These are phyloP conservation scores for Chlamydomonas eustigma DNA, from an alignment of 139 green algal genomes.

Conservation along the genomic window DNA sequence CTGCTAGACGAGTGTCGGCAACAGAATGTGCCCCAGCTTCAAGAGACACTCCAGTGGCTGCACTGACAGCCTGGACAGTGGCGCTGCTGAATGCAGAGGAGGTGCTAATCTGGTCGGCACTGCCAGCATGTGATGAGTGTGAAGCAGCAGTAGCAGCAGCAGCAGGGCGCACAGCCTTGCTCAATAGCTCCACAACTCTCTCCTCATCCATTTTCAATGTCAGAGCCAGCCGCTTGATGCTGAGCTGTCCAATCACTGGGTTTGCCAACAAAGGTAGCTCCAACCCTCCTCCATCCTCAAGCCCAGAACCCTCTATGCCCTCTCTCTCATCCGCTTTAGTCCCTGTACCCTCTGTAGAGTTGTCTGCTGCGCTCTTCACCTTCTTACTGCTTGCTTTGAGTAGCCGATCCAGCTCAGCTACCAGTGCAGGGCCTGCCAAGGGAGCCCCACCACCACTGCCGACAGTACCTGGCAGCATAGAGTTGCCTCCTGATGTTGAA, in stretches of 20 bases:
- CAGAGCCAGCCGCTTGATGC: slow-evolving; percentile 35
- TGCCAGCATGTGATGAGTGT: too few relatives aligned
- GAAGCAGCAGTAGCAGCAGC: not conserved
- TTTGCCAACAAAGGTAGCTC: slow-evolving; percentile 36
- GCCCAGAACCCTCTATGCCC: not conserved
- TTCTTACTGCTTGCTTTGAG: not conserved
- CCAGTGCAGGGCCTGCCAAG: not conserved
- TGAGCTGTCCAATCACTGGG: slow-evolving; percentile 50
- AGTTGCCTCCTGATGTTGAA: not conserved
- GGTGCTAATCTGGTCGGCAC: too few relatives aligned
- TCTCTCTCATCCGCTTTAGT: not conserved
- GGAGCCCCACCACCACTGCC: not conserved
- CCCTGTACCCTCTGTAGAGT: not conserved
- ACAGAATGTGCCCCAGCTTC: not conserved
- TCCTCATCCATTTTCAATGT: slow-evolving; percentile 3
- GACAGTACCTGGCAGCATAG: slow-evolving; percentile 1
- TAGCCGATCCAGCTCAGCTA: not conserved
- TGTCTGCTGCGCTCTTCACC: not conserved
- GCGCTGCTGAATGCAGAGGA: too few relatives aligned
- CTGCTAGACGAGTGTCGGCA: slow-evolving; percentile 34
- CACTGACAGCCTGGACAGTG: not conserved
- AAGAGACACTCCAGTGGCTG: not conserved
- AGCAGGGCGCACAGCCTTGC: not conserved
- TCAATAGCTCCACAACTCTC: not conserved
- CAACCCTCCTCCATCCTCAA: not conserved